A percentile compares a stretch with the other conserved stretches of the same genome.
Conservation (phyloP, 1,284 basidiomycete genomes). For the Sutorius eximius region DNA sequence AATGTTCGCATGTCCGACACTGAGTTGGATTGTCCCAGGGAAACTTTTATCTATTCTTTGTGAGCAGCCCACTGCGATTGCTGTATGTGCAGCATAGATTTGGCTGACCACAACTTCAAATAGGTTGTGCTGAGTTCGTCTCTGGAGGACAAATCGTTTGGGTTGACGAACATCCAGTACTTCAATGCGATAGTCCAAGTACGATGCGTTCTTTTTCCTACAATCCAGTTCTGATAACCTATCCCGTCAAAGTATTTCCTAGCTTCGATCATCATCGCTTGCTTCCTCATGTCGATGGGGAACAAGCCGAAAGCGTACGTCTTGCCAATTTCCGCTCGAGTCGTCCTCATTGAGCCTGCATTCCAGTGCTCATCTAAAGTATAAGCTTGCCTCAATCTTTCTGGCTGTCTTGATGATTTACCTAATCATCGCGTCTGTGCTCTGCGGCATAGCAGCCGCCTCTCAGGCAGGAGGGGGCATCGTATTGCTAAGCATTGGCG, state of each 20-base stretch:
- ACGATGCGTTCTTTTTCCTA: conserved; percentile 2
- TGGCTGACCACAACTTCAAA: conserved; percentile 15
- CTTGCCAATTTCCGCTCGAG: not conserved
- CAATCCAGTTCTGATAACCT: conserved; percentile 6
- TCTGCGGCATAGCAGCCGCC: conserved; percentile 73
- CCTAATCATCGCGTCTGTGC: conserved; percentile 71
- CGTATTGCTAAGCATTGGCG: conserved; percentile 82
- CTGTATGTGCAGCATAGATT: not conserved
- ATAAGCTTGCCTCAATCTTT: conserved; percentile 75
- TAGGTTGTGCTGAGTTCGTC: conserved; percentile 87
- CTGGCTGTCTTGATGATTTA: conserved; percentile 84
- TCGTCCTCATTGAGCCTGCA: not conserved
- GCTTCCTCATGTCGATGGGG: conserved; percentile 96
- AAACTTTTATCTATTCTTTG: conserved; percentile 96
- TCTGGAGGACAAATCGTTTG: conserved; percentile 76
- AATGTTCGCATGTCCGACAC: not conserved
- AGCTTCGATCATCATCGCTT: conserved; percentile 80
- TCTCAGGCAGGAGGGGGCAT: conserved; percentile 59
- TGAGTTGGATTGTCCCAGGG: conserved; percentile 49
- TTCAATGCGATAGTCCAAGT: conserved; percentile 82
- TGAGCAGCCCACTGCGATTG: conserved; percentile 41
- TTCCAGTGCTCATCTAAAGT: conserved; percentile 79
- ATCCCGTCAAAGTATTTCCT: conserved; percentile 69
- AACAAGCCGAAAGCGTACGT: conserved; percentile 87
- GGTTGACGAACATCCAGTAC: conserved; percentile 67